Evolutionary conservation across 192 early-diverging fungal species (phyloP), one percentile per base, ranked within the genome.

Genomic region (Entomortierella chlamydospora): DNA sequence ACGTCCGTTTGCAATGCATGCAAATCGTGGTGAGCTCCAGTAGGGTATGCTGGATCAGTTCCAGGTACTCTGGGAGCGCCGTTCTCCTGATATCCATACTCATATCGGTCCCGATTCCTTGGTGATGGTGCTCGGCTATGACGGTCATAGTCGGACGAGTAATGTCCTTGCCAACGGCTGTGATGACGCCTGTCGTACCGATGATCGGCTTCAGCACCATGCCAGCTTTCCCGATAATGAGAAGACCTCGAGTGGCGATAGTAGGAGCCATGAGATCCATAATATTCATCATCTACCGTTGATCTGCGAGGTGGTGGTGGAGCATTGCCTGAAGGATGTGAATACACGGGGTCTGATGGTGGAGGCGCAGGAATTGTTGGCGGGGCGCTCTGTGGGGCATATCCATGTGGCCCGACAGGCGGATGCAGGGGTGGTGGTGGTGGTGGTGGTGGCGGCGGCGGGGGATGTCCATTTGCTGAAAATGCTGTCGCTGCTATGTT

Each of bases 251-350:
- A 72, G 26, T 81, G 72, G 9, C 82, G 77, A 31, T 61, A 66
- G 17, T 82, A 69, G 10, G 68, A 61, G 10, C 73, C 73, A 13
- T 82, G 81, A 41, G 82, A 70, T 0, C 84, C 81, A 34, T 77
- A 62, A 34, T 82, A 64, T 30, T 77, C 62, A 31, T 72, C 59
- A 18, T 71, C 57, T 18, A 30, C 45, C 9, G 55, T 70, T 9
- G 61, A 60, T 64, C 74, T 34, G 7, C 62, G 61, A 51, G 68
- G 67, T 28, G 74, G 67, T 4, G 74, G 74, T 15, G 67, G 67
- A 4, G 42, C 50, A 10, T 68, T 68, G 43, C 61, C 41, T 15
- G 51, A 43, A 39, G 67, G 50, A 26, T 34, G 62, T 30, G 64
- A 17, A 55, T 65, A 70, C 0, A 53, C 15, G 17, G 61, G 34